Percentiles rank a stretch among this genome's conserved stretches.
These are phyloP conservation scores for Globisporangium nodosum DNA, from an alignment of 352 stramenopile genomes.

Conservation along the genomic window DNA sequence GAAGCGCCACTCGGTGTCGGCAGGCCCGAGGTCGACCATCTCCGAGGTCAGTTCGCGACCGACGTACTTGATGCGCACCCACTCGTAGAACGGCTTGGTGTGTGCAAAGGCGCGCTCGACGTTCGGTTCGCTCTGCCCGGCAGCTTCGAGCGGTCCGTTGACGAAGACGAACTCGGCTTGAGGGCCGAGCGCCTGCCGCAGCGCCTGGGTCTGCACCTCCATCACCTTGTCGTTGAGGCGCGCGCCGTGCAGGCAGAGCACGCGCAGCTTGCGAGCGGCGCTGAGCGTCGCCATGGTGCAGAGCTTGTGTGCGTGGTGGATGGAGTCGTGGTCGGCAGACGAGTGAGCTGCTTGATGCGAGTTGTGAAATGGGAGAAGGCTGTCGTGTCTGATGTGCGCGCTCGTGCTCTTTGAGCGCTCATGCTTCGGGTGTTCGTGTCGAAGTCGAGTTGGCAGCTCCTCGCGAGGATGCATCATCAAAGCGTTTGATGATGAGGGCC, in stretches of 20 bases:
- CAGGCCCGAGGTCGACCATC: slow-evolving; percentile 3
- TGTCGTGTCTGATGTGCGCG: too few relatives aligned
- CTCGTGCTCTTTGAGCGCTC: too few relatives aligned
- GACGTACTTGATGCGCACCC: slow-evolving; percentile 29
- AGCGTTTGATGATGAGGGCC: too few relatives aligned
- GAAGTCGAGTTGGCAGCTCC: too few relatives aligned
- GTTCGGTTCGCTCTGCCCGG: slow-evolving; percentile 45
- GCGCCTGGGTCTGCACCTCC: slow-evolving; percentile 49
- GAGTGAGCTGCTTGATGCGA: neutral
- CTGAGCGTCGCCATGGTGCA: slow-evolving; percentile 6
- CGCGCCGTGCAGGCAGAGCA: slow-evolving; percentile 71
- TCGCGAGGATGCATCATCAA: too few relatives aligned
- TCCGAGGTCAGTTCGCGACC: slow-evolving; percentile 14
- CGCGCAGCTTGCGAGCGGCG: slow-evolving; percentile 28
- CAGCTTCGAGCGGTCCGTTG: slow-evolving; percentile 48
- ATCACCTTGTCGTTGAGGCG: slow-evolving; percentile 73
- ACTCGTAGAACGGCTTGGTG: slow-evolving; percentile 73
- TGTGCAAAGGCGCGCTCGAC: slow-evolving; percentile 51
- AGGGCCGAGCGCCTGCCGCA: slow-evolving; percentile 53
- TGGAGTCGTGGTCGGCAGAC: too few relatives aligned
- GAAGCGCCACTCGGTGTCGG: slow-evolving; percentile 12
- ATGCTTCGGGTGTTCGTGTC: too few relatives aligned
- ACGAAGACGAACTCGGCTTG: slow-evolving; percentile 67
- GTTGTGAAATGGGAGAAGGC: neutral
- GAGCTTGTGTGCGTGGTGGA: neutral